Evolutionary conservation across 2,329 filamentous ascomycete species (phyloP).

Genomic region (Cladosporium oxysporum): DNA sequence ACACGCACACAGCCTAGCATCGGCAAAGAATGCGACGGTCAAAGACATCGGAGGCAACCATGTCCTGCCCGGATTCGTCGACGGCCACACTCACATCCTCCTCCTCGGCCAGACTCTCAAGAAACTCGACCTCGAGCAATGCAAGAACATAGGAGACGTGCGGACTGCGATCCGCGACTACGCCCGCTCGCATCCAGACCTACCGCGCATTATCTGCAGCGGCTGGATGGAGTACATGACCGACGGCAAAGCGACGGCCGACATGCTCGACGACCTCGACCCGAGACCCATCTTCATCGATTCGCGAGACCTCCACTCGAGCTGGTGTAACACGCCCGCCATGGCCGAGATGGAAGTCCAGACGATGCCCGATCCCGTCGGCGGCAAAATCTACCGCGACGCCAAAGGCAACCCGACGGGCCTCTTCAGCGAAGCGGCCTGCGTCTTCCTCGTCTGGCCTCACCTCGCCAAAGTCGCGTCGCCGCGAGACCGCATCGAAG

Average conservation of each 20-base stretch:
- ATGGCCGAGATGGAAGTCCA: slow-evolving; percentile 53
- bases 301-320: slow-evolving; percentile 58
- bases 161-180: slow-evolving; percentile 44
- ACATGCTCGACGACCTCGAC: slow-evolving; percentile 55
- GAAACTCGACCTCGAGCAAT: slow-evolving; percentile 52
- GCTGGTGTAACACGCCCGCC: slow-evolving; percentile 58
- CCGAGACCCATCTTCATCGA: slow-evolving; percentile 58
- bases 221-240: slow-evolving; percentile 62
- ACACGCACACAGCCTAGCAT: slow-evolving; percentile 30
- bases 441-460: slow-evolving; percentile 57
- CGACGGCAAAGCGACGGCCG: slow-evolving; percentile 50
- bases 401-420: slow-evolving; percentile 51
- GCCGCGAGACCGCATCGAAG: slow-evolving; percentile 51
- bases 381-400: slow-evolving; percentile 56
- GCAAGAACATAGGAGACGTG: slow-evolving; percentile 53
- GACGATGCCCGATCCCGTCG: slow-evolving; percentile 50
- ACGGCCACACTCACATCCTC: slow-evolving; percentile 60
- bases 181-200: slow-evolving; percentile 50
- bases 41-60: slow-evolving; percentile 41
- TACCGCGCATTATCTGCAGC: slow-evolving; percentile 52
- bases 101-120: slow-evolving; percentile 57
- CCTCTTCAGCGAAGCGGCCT: slow-evolving; percentile 57
- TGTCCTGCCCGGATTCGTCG: slow-evolving; percentile 58
- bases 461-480: slow-evolving; percentile 52
- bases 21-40: slow-evolving; percentile 26